These are phyloP conservation scores for Ampelocalamus luodianensis DNA, from an alignment of 176 grass and related monocot species.

Conservation along the genomic window DNA sequence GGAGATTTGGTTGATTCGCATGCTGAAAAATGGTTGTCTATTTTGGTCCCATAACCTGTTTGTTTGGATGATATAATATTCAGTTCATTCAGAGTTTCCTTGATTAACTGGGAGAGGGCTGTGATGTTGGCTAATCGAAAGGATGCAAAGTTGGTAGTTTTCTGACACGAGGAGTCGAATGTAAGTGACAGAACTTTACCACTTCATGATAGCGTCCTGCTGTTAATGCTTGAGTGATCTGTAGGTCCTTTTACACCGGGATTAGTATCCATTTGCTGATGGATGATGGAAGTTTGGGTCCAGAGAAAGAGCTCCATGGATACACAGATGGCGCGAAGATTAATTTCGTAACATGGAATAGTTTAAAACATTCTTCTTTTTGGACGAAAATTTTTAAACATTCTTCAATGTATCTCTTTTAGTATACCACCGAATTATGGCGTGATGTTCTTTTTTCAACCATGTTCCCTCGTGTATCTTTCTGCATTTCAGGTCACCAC, in stretches of 20 bases:
- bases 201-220: slow-evolving; percentile 3
- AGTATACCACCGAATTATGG: background rate
- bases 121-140: background rate
- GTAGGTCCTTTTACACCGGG: slow-evolving; percentile 22
- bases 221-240: background rate
- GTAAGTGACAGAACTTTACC: slow-evolving; percentile 50
- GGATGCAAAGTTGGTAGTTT: background rate
- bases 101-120: background rate
- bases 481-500: slow-evolving; percentile 64
- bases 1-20: background rate
- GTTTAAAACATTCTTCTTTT: too few relatives aligned
- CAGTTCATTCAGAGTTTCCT: background rate
- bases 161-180: slow-evolving; percentile 57
- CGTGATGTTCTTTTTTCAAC: background rate
- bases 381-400: too few relatives aligned
- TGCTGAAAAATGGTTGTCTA: background rate
- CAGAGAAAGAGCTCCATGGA: slow-evolving; percentile 66
- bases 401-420: slow-evolving; percentile 14
- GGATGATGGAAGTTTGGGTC: slow-evolving; percentile 76
- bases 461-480: background rate
- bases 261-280: slow-evolving; percentile 68
- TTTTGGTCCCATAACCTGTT: background rate
- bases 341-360: slow-evolving; percentile 94
- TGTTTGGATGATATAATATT: background rate
- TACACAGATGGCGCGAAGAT: slow-evolving; percentile 71